Base-by-base conservation (phyloP, 2,329 filamentous ascomycete species). In the Colletotrichum sp. region DNA sequence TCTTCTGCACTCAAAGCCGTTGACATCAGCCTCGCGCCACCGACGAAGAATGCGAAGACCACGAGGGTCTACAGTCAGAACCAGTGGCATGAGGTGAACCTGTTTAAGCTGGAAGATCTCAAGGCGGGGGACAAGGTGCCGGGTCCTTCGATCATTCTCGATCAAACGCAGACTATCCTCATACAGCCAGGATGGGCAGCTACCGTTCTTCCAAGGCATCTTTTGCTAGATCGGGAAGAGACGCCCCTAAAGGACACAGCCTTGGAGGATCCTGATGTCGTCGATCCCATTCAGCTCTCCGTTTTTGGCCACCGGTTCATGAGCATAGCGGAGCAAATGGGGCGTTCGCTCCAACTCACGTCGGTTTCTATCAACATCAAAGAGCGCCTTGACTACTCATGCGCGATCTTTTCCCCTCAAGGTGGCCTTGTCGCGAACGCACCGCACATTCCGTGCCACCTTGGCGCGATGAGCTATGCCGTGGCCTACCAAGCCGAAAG, bases 251-350 rank as follows among this genome's bases (percentile, higher is more conserved):
- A 28, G n/a, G 13, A 24, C 3, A 24, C 30, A n/a, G 49, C 0
- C 44, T 52, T 3, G 0, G 44, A 39, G 21, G 49, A 57, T 1
- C 10, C 59, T 8, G 49, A 2, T 15, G 83, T 89, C 21, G 44
- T 52, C n/a, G 87, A 89, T 75, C 89, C 89, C 0, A 90, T 91
- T 44, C 84, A 88, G 36, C 85, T 91, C 5, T 90, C 87, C 15
- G 88, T 91, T 65, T 91, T 91, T 73, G 88, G 87, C 0, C 89
- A 91, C 78, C 85, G 90, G 0, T 91, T 91, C 83, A 91, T 91
- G 90, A 87, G 88, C 6, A 90, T 91, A 21, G 90, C 90, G 1
- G 90, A 91, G 76, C 90, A 91, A 76, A 91, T 91, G 89, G 90
- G 90, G 36, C 87, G 87, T 6, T 90, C 89, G 0, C 82, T 91